Evolutionary conservation across 176 grass and related monocot species (phyloP), one percentile per base, ranked within the genome.

Genomic region (Cenchrus americanus): DNA sequence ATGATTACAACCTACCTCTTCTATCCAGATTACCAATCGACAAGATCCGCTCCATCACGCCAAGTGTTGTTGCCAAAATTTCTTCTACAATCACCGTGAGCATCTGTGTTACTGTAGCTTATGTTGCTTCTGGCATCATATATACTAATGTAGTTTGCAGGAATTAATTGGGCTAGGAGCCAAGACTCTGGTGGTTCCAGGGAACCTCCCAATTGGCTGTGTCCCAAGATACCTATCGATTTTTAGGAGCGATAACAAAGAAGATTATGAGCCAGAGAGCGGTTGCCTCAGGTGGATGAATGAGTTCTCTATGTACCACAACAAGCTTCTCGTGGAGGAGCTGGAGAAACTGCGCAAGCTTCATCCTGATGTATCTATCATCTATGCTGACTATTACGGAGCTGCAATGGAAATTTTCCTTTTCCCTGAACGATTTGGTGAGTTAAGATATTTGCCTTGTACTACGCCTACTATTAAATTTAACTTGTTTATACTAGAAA

Each of bases 131-230:
- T 37, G 53, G 40, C 26, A 5, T 44, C 48, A 14, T 77, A 77
- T 37, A 37, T 37, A 37, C 34, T 37, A 37, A 37, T 48, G 66
- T 79, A 58, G 58, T 87, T 79, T 71, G 9, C 47, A 98, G 96
- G 89, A 95, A 77, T 76, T 98, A 83, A 92, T 95, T 85, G 46
- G 19, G n/a, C 80, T 88, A 23, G 96, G 96, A 43, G 96, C 89
- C 9, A 95, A 89, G 75, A 96, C 83, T 27, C 78, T 98, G 71
- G 50, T 98, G 17, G 87, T 98, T 66, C 96, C 96, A 26, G 88
- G 91, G 47, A 98, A 95, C 79, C 90, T 98, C 52, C 96, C 96
- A 23, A 93, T 95, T 21, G 96, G 96, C 3, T 98, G 96, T 19
- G 26, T 89, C 30, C 91, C 96, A 15, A 50, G 58, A 13, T 98